Evolutionary conservation across 257 asterid species (phyloP), one percentile per base, ranked within the genome.

Genomic region (Solanum arcanum): DNA sequence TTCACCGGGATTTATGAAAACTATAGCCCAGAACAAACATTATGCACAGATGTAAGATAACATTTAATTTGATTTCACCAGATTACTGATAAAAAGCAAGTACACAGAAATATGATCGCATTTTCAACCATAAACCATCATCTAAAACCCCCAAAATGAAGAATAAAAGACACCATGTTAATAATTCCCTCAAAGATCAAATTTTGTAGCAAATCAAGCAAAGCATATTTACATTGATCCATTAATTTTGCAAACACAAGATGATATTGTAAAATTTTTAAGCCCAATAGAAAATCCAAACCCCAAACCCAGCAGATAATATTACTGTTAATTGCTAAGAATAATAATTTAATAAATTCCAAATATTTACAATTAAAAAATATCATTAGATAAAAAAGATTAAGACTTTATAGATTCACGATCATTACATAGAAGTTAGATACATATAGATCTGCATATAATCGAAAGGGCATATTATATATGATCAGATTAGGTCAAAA

Each of bases 301-400:
- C 27, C 60, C 78, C 68, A 64, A 18, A n/a, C 66, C 68, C 11
- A 80, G 68, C 42, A 47, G 68, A 29, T 9, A 18, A 80, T 80
- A 47, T 80, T 18, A 80, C 60, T 29, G 85, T 27, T 18, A 46
- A 47, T 47, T 47, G 42, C 70, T 49, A 47, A 52, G 9, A 27
- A 42, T 42, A 60, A 75, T 20, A 74, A 75, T 20, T 49, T 23
- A 66, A 41, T 6, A 23, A 68, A 68, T 12, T 15, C 52, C 75
- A 42, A 69, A 31, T 49, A 23, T 16, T 46, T n/a, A 35, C 12
- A 74, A 62, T 47, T 35, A 29, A 72, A 86, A 12, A 31, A 21
- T 46, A n/a, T 39, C 70, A 64, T 29, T 78, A 87, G 87, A 56
- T 84, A 52, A 87, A 56, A 90, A 88, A 80, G 84, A 90, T 87